A percentile compares a stretch with the other conserved stretches of the same genome.
These are phyloP conservation scores for Ophiorrhiza pumila DNA, from an alignment of 257 asterid genomes.

Conservation along the genomic window DNA sequence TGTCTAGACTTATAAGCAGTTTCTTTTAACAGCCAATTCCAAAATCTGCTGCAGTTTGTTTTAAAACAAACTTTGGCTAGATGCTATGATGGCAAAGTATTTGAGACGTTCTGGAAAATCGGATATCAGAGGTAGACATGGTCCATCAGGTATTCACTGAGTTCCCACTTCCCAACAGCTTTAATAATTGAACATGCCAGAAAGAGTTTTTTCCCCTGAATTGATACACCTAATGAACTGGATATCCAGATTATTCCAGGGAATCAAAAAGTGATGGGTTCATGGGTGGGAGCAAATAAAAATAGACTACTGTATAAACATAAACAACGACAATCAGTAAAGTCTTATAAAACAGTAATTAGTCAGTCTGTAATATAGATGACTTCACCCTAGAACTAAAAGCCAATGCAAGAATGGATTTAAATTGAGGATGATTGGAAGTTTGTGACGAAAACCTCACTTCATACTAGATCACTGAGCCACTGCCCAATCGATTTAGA, in stretches of 20 bases:
- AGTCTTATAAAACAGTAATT: neutral
- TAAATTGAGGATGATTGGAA: no score
- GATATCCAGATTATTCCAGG: neutral
- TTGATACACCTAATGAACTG: neutral
- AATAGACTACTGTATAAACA: neutral
- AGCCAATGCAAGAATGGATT: no score
- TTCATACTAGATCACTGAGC: neutral
- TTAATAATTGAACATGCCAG: neutral
- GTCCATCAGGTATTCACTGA: constrained; percentile 1
- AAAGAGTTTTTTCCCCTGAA: neutral
- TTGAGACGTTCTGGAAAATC: neutral
- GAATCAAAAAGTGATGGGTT: neutral
- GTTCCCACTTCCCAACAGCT: neutral
- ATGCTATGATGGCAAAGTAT: neutral
- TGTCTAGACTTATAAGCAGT: neutral
- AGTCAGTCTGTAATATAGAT: neutral
- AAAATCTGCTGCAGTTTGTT: neutral
- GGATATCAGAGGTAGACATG: neutral
- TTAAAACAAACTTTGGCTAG: neutral
- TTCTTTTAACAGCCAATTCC: neutral
- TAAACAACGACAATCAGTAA: neutral
- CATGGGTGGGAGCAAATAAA: no score
- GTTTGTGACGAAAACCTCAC: no score
- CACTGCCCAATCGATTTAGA: neutral
- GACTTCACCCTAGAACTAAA: neutral